Percentiles rank a stretch among this genome's conserved stretches.
Evolutionary conservation across 495 filamentous ascomycete species (phyloP).

Genomic region (Chaetomium tenue): DNA sequence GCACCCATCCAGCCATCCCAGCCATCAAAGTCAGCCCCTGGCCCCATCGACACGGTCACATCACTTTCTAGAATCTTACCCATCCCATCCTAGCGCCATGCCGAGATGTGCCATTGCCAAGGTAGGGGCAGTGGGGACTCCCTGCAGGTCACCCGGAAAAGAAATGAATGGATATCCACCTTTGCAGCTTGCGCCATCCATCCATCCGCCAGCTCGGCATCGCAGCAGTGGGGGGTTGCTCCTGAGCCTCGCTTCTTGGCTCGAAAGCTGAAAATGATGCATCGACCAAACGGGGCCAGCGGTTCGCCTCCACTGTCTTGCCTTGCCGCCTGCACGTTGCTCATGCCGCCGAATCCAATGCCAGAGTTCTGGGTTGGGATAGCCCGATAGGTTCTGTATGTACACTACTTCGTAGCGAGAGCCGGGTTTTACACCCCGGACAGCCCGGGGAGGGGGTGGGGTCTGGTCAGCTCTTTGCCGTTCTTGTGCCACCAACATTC

Average conservation of each 20-base stretch:
- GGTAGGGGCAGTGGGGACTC: not conserved
- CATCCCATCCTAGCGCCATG: slow-evolving; percentile 23
- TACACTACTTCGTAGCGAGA: too few relatives aligned
- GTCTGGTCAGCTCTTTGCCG: not conserved
- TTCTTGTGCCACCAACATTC: not conserved
- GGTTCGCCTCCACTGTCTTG: slow-evolving; percentile 3
- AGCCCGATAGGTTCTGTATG: too few relatives aligned
- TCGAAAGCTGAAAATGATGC: slow-evolving; percentile 1
- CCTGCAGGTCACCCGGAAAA: slow-evolving; percentile 16
- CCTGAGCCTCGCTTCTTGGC: not conserved
- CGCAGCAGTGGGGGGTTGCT: not conserved
- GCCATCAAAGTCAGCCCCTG: not conserved
- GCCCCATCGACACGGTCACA: not conserved
- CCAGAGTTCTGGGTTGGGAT: not conserved
- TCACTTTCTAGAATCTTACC: slow-evolving; percentile 29
- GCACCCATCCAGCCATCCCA: not conserved
- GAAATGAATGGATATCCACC: slow-evolving; percentile 3
- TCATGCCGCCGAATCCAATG: not conserved
- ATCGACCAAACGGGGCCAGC: not conserved
- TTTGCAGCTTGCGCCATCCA: not conserved
- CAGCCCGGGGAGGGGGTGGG: too few relatives aligned
- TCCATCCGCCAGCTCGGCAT: slow-evolving; percentile 4
- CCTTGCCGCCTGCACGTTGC: slow-evolving; percentile 1
- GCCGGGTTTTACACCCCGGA: too few relatives aligned
- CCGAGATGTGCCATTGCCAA: not conserved